Conservation (phyloP, 345 rosid genomes). For the Populus euphratica region DNA sequence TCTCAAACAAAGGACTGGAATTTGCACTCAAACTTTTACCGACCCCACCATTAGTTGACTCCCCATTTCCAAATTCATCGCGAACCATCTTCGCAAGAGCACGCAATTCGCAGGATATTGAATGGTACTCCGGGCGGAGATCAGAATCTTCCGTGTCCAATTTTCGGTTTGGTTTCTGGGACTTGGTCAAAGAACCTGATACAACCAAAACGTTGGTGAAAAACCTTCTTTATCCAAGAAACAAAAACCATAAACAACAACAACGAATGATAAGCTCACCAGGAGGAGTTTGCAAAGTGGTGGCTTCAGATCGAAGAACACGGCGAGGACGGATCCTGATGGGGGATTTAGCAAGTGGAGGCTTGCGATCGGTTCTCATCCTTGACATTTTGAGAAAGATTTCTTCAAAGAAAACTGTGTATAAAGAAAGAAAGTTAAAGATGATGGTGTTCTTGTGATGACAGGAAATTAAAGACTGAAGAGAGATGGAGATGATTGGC, state of each 20-base stretch:
- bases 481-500: not conserved
- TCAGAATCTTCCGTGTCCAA: slow-evolving; percentile 35
- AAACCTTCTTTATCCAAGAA: not conserved
- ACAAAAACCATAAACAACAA: not conserved
- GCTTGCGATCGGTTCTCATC: slow-evolving; percentile 59
- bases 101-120: slow-evolving; percentile 64
- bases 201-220: not conserved
- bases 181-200: slow-evolving; percentile 54
- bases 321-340: slow-evolving; percentile 60
- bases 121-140: slow-evolving; percentile 48
- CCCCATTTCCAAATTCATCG: slow-evolving; percentile 30
- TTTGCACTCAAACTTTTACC: slow-evolving; percentile 14
- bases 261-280: slow-evolving; percentile 30
- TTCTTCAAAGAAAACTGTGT: not conserved
- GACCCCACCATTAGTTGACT: slow-evolving; percentile 5
- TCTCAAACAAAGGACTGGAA: slow-evolving; percentile 52
- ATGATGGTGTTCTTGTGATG: not conserved
- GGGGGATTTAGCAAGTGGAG: slow-evolving; percentile 76
- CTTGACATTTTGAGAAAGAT: slow-evolving; percentile 37
- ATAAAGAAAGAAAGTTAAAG: not conserved
- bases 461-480: not conserved
- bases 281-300: slow-evolving; percentile 55
- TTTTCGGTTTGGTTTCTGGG: slow-evolving; percentile 40
- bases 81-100: slow-evolving; percentile 54
- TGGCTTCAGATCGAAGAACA: slow-evolving; percentile 35